Percentiles rank a stretch among this genome's conserved stretches.
These are phyloP conservation scores for Austroboletus eburneus DNA, from an alignment of 768 basidiomycete genomes.

Conservation along the genomic window DNA sequence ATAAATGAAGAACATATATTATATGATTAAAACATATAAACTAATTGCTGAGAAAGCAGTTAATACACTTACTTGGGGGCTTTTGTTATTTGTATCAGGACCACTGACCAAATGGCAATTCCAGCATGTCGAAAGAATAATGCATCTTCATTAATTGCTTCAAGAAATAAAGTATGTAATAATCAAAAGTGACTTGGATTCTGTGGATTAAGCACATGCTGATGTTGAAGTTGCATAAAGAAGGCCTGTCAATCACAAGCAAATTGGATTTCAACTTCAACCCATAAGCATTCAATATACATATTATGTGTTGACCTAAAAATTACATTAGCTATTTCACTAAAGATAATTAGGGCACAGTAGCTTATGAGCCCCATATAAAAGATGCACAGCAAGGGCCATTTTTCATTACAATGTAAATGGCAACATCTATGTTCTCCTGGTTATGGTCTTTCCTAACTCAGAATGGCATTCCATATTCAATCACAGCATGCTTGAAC, in stretches of 20 bases:
- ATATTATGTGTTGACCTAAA: conserved; percentile 38
- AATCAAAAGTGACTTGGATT: conserved; percentile 42
- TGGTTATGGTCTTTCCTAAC: conserved; percentile 28
- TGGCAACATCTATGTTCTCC: conserved; percentile 28
- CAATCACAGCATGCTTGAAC: background rate
- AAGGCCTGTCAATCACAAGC: conserved; percentile 38
- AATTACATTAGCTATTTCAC: background rate
- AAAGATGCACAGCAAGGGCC: conserved; percentile 27
- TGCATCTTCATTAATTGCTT: conserved; percentile 36
- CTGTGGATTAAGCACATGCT: conserved; percentile 31
- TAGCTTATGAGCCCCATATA: conserved; percentile 25
- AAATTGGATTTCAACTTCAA: no score
- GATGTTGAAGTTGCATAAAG: conserved; percentile 33
- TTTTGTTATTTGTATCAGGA: conserved; percentile 5
- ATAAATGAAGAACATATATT: no score
- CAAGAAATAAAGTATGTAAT: conserved; percentile 38
- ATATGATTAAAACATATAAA: no score
- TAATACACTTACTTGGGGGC: conserved; percentile 1
- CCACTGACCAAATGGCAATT: conserved; percentile 32
- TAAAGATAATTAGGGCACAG: conserved; percentile 12
- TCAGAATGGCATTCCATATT: conserved; percentile 22
- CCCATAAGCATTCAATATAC: conserved; percentile 4
- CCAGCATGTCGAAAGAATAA: conserved; percentile 33
- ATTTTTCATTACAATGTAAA: conserved; percentile 18
- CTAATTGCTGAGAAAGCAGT: no score